Percentiles rank a stretch among this genome's conserved stretches.
phyloP scores from a whole-genome alignment of 129 eudicot genomes.

The Flaveria linearis region DNA sequence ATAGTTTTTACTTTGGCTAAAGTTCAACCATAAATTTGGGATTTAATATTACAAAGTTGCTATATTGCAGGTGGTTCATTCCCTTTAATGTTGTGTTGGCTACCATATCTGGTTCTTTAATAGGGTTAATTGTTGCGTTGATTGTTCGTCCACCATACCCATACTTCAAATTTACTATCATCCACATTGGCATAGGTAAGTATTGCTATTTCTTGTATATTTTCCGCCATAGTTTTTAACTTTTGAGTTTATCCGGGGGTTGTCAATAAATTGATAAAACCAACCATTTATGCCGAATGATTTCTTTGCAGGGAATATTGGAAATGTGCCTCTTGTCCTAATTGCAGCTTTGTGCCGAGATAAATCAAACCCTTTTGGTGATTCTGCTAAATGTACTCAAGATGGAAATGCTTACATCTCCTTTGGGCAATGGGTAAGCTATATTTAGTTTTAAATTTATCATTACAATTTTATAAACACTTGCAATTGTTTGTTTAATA shows the following conservation, averaged over 20 bases:
- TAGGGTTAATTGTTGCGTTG: slow-evolving; percentile 75
- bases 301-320: slow-evolving; percentile 69
- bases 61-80: slow-evolving; percentile 85
- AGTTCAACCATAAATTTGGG: not conserved
- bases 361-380: slow-evolving; percentile 88
- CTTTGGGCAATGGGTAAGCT: slow-evolving; percentile 94
- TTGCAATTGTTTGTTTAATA: not conserved
- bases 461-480: not conserved
- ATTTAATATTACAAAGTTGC: not conserved
- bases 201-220: not conserved
- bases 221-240: not conserved
- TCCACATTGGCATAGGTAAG: slow-evolving; percentile 92
- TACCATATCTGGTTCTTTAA: slow-evolving; percentile 80
- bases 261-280: no score
- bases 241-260: no score
- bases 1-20: not conserved
- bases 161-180: slow-evolving; percentile 77
- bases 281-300: not conserved
- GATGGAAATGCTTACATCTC: slow-evolving; percentile 98
- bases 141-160: slow-evolving; percentile 86
- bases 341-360: slow-evolving; percentile 96
- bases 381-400: slow-evolving; percentile 66
- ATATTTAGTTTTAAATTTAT: not conserved
- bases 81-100: slow-evolving; percentile 79
- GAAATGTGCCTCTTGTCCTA: slow-evolving; percentile 92